These are phyloP conservation scores for Baeospora myosura DNA, from an alignment of 1,284 basidiomycete species.

Conservation along the genomic window DNA sequence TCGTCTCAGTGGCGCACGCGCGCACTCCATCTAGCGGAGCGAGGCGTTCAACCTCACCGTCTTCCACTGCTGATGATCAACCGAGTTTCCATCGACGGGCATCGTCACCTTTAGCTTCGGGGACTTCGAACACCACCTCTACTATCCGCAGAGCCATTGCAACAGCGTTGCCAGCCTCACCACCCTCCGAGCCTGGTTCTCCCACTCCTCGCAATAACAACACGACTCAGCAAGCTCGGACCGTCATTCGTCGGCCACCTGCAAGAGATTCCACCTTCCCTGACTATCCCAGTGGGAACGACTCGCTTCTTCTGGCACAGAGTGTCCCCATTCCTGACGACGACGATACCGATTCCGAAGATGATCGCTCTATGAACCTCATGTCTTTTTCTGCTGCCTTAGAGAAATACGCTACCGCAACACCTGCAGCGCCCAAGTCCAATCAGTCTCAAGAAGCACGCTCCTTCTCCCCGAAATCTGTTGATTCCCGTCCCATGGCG, in stretches of 20 bases:
- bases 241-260: constrained; percentile 18
- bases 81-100: constrained; percentile 35
- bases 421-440: constrained; percentile 18
- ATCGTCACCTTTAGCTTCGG: constrained; percentile 43
- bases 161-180: constrained; percentile 40
- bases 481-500: constrained; percentile 37
- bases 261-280: constrained; percentile 33
- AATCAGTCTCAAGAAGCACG: constrained; percentile 25
- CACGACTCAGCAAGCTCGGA: constrained; percentile 32
- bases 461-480: constrained; percentile 49
- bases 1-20: constrained; percentile 26
- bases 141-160: constrained; percentile 39
- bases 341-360: constrained; percentile 66
- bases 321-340: constrained; percentile 66
- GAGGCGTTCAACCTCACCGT: constrained; percentile 37
- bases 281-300: constrained; percentile 37
- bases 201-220: constrained; percentile 15
- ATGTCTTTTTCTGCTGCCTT: constrained; percentile 69
- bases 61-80: constrained; percentile 37
- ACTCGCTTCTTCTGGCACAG: constrained; percentile 64
- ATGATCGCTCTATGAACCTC: constrained; percentile 51
- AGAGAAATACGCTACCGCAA: constrained; percentile 37
- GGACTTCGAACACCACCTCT: constrained; percentile 23
- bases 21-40: constrained; percentile 31
- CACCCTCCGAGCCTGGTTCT: constrained; percentile 25